Conservation (phyloP, 2,329 filamentous ascomycete genomes). For the Colletotrichum siamense region DNA sequence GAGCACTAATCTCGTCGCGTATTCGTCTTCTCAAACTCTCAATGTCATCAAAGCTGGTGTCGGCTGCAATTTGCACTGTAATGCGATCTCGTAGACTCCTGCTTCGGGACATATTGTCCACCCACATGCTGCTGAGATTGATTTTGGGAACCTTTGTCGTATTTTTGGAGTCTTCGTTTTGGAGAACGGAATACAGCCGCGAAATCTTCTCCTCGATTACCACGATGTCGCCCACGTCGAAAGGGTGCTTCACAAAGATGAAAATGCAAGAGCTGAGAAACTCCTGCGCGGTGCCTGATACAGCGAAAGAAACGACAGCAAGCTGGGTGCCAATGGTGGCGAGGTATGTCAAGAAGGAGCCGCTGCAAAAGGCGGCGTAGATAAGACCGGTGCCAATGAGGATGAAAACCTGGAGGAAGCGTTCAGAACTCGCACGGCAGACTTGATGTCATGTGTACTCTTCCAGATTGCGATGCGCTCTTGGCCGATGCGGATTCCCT, state of each 20-base stretch:
- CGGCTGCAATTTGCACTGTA: conserved; percentile 69
- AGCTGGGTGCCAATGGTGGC: conserved; percentile 61
- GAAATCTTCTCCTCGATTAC: conserved; percentile 54
- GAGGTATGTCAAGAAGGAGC: conserved; percentile 60
- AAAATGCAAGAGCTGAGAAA: conserved; percentile 72
- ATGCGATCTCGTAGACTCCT: conserved; percentile 69
- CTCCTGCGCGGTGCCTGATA: conserved; percentile 72
- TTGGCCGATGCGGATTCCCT: not conserved
- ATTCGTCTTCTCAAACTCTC: conserved; percentile 53
- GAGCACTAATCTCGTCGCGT: conserved; percentile 66
- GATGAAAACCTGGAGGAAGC: not conserved
- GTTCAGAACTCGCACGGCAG: conserved; percentile 2
- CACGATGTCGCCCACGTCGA: conserved; percentile 71
- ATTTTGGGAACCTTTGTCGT: conserved; percentile 51
- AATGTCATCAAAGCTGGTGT: conserved; percentile 71
- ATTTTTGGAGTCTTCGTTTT: conserved; percentile 18
- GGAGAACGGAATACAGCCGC: conserved; percentile 25
- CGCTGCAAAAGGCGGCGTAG: conserved; percentile 77
- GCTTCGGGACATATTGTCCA: conserved; percentile 71
- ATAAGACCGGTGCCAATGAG: not conserved
- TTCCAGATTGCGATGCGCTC: conserved; percentile 7
- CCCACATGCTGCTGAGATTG: conserved; percentile 71
- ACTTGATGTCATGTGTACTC: conserved; percentile 3
- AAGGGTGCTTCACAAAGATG: conserved; percentile 75
- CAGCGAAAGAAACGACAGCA: conserved; percentile 71